phyloP scores from a whole-genome alignment of 2,329 filamentous ascomycete species.

The Beauveria asiatica region DNA sequence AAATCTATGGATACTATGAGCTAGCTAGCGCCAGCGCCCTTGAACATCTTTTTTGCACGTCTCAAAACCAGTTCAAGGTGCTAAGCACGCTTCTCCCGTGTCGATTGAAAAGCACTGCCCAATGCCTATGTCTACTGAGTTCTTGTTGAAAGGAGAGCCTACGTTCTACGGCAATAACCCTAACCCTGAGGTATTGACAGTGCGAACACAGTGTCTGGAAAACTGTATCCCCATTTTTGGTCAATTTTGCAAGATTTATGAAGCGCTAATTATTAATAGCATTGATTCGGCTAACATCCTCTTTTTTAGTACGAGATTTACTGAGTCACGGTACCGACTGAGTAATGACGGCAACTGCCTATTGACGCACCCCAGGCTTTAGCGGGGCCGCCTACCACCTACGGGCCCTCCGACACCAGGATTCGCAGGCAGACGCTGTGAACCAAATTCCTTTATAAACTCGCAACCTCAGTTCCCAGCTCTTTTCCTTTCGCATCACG shows the following conservation, averaged over 20 bases:
- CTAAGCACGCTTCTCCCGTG: not conserved
- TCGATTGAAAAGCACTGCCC: too few relatives aligned
- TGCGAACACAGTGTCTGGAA: not conserved
- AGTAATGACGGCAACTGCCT: slow-evolving; percentile 3
- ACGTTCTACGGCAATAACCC: not conserved
- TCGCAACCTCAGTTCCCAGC: not conserved
- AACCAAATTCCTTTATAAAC: not conserved
- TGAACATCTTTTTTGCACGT: not conserved
- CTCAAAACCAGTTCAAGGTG: not conserved
- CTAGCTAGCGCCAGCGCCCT: not conserved
- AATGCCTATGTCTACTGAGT: not conserved
- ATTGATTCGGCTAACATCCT: not conserved
- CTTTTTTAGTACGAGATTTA: not conserved
- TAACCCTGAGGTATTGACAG: not conserved
- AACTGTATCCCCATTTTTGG: not conserved
- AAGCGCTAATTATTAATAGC: not conserved
- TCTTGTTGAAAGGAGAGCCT: not conserved
- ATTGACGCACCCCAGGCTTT: slow-evolving; percentile 2
- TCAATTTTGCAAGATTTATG: not conserved
- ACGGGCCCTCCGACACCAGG: not conserved
- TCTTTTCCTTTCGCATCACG: not conserved
- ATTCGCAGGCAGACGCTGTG: not conserved
- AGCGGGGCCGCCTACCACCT: not conserved
- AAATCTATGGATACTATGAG: not conserved
- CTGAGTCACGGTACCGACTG: not conserved